Conservation (phyloP, 169 alveolate genomes). For the Eimeria acervulina region DNA sequence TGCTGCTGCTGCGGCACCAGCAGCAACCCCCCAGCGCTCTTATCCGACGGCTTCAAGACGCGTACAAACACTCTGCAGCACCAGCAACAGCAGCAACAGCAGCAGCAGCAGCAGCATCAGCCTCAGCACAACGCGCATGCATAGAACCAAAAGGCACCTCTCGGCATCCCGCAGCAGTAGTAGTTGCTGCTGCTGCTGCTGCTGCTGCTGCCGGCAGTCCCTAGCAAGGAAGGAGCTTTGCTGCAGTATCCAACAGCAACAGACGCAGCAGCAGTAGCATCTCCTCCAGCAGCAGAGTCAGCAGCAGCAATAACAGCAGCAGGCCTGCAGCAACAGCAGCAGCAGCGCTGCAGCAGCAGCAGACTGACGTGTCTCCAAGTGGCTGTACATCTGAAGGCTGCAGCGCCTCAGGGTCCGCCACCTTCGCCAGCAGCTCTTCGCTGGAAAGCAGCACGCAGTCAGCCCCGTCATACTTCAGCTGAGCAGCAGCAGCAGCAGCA, state of each 20-base stretch:
- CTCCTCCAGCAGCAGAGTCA: neutral
- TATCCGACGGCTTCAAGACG: slow-evolving; percentile 43
- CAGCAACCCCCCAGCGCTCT: slow-evolving; percentile 77
- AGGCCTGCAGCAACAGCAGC: neutral
- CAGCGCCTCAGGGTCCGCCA: neutral
- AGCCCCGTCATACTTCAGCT: slow-evolving; percentile 77
- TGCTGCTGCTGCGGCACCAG: slow-evolving; percentile 32
- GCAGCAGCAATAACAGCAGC: neutral
- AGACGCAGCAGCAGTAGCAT: neutral
- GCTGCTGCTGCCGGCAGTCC: too few relatives aligned
- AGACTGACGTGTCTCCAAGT: slow-evolving; percentile 79
- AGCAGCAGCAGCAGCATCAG: neutral
- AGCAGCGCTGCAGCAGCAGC: slow-evolving; percentile 1
- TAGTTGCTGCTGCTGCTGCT: neutral
- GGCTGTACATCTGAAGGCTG: slow-evolving; percentile 49
- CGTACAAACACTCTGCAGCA: slow-evolving; percentile 71
- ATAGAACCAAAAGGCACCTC: neutral
- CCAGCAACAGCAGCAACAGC: slow-evolving; percentile 24
- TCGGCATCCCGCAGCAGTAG: neutral
- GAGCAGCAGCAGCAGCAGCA: slow-evolving; percentile 29
- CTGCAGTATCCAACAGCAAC: neutral
- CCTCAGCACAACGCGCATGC: neutral
- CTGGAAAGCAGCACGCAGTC: slow-evolving; percentile 75
- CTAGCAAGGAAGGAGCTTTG: neutral
- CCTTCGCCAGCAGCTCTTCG: slow-evolving; percentile 67